These are phyloP conservation scores for Mychonastes homosphaera DNA, from an alignment of 139 green algal species.

Conservation along the genomic window DNA sequence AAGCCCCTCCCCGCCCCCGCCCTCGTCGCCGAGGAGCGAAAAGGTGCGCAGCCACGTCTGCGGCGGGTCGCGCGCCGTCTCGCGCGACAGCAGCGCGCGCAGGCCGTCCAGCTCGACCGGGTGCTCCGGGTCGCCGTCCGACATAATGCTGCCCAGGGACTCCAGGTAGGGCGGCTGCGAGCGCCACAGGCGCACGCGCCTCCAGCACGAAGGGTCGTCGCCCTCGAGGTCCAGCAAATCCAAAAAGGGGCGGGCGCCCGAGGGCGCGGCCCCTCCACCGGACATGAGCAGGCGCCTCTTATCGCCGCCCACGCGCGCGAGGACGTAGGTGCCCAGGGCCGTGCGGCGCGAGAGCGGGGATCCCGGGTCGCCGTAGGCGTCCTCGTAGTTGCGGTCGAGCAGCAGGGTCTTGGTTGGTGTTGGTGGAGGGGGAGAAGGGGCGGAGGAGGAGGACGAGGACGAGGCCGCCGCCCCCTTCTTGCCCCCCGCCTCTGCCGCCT, in stretches of 20 bases:
- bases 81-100: slow-evolving; percentile 43
- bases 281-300: slow-evolving; percentile 63
- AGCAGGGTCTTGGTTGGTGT: background rate
- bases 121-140: slow-evolving; percentile 31
- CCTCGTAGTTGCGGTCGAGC: slow-evolving; percentile 71
- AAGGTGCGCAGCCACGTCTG: slow-evolving; percentile 53
- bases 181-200: slow-evolving; percentile 75
- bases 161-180: slow-evolving; percentile 63
- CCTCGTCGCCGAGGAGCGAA: too few species aligned
- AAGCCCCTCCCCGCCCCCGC: too few species aligned
- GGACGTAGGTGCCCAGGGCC: slow-evolving; percentile 59
- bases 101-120: slow-evolving; percentile 47
- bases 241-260: slow-evolving; percentile 88
- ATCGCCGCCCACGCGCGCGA: slow-evolving; percentile 36
- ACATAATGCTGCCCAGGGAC: slow-evolving; percentile 53
- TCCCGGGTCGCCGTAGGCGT: slow-evolving; percentile 87
- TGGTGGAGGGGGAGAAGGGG: background rate
- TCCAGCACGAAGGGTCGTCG: slow-evolving; percentile 14
- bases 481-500: background rate
- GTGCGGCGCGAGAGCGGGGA: slow-evolving; percentile 64
- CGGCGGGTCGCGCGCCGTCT: slow-evolving; percentile 41
- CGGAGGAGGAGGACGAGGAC: background rate
- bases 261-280: slow-evolving; percentile 15
- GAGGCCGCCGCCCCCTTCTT: too few species aligned
- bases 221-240: slow-evolving; percentile 65